Conservation (phyloP, 768 basidiomycete genomes). For the Mycena galericulata region DNA sequence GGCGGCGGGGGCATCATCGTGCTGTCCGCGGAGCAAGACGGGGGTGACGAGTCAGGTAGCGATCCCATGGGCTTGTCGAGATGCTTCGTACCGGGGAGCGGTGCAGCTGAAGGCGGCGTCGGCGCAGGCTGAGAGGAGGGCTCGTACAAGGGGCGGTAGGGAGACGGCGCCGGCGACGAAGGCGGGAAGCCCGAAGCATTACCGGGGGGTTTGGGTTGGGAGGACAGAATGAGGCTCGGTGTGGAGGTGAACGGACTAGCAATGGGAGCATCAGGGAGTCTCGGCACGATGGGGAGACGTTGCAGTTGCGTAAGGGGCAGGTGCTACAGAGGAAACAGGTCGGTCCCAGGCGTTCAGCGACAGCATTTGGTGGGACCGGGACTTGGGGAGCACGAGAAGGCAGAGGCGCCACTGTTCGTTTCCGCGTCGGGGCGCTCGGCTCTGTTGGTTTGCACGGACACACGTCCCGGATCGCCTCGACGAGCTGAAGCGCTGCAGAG, state of each 20-base stretch:
- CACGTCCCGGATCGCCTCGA: constrained; percentile 71
- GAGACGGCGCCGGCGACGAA: constrained; percentile 12
- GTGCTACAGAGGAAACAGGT: too few species aligned
- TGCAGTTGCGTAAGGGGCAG: background rate
- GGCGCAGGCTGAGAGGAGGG: background rate
- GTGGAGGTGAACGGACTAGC: constrained; percentile 34
- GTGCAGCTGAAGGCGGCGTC: background rate
- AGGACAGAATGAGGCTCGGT: constrained; percentile 20
- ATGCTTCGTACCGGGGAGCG: too few species aligned
- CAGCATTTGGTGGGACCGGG: constrained; percentile 11
- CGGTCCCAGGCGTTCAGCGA: background rate
- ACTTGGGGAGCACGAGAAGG: too few species aligned
- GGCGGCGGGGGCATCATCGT: constrained; percentile 19
- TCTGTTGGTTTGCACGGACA: constrained; percentile 81
- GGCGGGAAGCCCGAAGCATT: constrained; percentile 12
- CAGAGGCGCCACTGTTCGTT: background rate
- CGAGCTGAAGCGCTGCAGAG: constrained; percentile 64
- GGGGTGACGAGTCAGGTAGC: constrained; percentile 47
- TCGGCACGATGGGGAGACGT: constrained; percentile 2
- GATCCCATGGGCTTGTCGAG: constrained; percentile 17
- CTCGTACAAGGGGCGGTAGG: background rate
- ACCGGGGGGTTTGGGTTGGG: constrained; percentile 9
- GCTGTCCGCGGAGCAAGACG: constrained; percentile 40
- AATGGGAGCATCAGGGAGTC: background rate
- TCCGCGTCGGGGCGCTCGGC: background rate